Conservation (phyloP, 768 basidiomycete species). For the Pholiota molesta region DNA sequence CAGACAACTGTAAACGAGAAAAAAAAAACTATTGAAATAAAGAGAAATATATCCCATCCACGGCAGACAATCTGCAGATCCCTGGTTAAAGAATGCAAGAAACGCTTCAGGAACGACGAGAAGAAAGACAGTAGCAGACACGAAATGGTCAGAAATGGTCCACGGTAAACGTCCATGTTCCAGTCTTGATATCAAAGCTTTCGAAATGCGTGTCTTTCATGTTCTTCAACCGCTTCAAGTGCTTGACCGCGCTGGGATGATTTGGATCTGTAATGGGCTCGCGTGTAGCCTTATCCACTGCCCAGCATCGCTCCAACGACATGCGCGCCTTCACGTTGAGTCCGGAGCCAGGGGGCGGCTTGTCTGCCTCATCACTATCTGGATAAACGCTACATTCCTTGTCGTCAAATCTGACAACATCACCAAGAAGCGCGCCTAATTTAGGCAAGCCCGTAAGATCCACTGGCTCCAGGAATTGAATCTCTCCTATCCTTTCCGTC, state of each 20-base stretch:
- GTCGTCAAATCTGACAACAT: slow-evolving; percentile 85
- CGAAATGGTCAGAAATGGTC: slow-evolving; percentile 75
- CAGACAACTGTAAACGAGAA: slow-evolving; percentile 3
- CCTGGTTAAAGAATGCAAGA: slow-evolving; percentile 10
- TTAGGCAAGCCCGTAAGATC: slow-evolving; percentile 86
- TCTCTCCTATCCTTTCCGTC: slow-evolving; percentile 92
- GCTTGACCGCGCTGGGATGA: slow-evolving; percentile 68
- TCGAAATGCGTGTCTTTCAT: slow-evolving; percentile 90
- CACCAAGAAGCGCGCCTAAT: slow-evolving; percentile 83
- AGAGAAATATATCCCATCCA: slow-evolving; percentile 18
- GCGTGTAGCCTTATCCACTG: slow-evolving; percentile 87
- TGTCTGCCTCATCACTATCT: slow-evolving; percentile 82
- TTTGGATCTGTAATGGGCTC: slow-evolving; percentile 85
- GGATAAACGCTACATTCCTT: slow-evolving; percentile 95
- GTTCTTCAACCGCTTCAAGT: slow-evolving; percentile 78
- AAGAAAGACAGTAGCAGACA: slow-evolving; percentile 8
- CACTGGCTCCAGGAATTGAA: slow-evolving; percentile 78
- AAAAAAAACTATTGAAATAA: slow-evolving; percentile 4
- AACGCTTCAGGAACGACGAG: neutral
- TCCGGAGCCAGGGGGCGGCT: slow-evolving; percentile 82
- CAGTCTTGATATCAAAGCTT: slow-evolving; percentile 75
- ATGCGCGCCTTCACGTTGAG: slow-evolving; percentile 88
- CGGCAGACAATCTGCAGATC: slow-evolving; percentile 28
- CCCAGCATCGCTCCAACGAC: slow-evolving; percentile 80
- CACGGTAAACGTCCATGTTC: slow-evolving; percentile 93